Base-by-base conservation (phyloP, 495 filamentous ascomycete species). In the Penicillium coprophilum region DNA sequence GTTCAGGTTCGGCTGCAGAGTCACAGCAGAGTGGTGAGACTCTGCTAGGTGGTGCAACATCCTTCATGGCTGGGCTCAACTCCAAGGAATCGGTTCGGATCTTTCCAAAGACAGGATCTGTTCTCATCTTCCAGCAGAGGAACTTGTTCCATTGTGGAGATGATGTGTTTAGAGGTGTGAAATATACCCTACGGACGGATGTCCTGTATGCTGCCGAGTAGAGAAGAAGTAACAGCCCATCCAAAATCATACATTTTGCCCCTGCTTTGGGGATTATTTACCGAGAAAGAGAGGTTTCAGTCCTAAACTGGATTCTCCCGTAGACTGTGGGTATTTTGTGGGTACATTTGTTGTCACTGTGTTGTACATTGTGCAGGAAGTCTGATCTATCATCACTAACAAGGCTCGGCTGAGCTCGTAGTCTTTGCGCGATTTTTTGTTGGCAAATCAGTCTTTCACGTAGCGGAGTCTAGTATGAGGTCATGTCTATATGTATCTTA, bases 181-280 rank as follows among this genome's bases (percentile, higher is more conserved):
- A 95, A 71, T 87, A 85, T 60, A 93, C 88, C 0, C 78, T 94
- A 70, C 75, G 91, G 55, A 85, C 85, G 10, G 91, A 96, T 75
- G 58, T 93, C 28, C 84, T 94, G 86, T 95, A 89, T 52, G 8
- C 40, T 30, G 12, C 15, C 5, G 45, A 47, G 15, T 47, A 20
- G 12, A 20, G 8, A 17, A 34, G 32, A 36, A 15, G 12, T 34
- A 4, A 34, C 4, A 0, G 31, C 31, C 4, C 11, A 6, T 15
- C 6, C 12, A 34, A 34, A 11, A 4, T 13, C 31, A 6, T n/a
- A n/a, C 31, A 15, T n/a, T 36, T 36, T 36, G 13, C 32, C 32
- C 13, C 32, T n/a, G 12, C 13, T 5, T 36, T 36, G 15, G 32
- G 6, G 6, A 2, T 8, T 36, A 13, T n/a, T 30, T 36, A 36